Base-by-base conservation (phyloP, 2,329 filamentous ascomycete species). In the Lizonia empirigonia region DNA sequence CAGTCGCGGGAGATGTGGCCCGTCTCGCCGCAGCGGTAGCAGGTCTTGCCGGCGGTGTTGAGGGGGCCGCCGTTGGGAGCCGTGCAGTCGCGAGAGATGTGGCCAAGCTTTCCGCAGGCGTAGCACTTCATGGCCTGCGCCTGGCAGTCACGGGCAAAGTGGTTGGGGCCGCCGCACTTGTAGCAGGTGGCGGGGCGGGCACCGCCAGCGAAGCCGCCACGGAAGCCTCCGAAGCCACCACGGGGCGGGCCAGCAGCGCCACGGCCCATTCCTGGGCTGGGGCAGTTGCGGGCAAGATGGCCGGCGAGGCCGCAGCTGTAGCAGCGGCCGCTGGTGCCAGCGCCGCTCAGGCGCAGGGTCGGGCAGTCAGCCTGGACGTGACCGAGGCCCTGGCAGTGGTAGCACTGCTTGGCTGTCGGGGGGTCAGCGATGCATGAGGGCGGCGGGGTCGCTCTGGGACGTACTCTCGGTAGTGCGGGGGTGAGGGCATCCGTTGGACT, bases 341-440 rank as follows among this genome's bases (percentile, higher is more conserved):
- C 88, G 54, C 83, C 92, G 76, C 86, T 96, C 75, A 99, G 78
- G 65, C 94, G 91, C 60, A 99, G 85, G 57, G 94, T 97, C 69
- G 94, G 94, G 84, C 94, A 99, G 77, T 99, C 94, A 65, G 94
- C 94, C 82, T 99, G 94, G 69, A 99, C 94, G 75, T 99, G 94
- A 63, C 94, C 94, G 56, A 97, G 85, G 53, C 94, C 94, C 82
- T 97, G 94, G 83, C 94, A 99, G 80, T 97, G 94, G 77, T 99
- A 99, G 85, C 94, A 99, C 83, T 99, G 94, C 86, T 99, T 99
- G 44, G 91, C 91, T 87, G 68, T 54, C 37, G 45, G 29, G 23
- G 22, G 29, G 35, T 44, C 48, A 38, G 42, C 24, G 18, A 30
- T 34, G 23, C 8, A 22, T 34, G 44, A 38, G 41, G 49, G 19